A percentile compares a stretch with the other conserved stretches of the same genome.
These are phyloP conservation scores for Ajuga chamaepitys DNA, from an alignment of 257 asterid genomes.

Conservation along the genomic window DNA sequence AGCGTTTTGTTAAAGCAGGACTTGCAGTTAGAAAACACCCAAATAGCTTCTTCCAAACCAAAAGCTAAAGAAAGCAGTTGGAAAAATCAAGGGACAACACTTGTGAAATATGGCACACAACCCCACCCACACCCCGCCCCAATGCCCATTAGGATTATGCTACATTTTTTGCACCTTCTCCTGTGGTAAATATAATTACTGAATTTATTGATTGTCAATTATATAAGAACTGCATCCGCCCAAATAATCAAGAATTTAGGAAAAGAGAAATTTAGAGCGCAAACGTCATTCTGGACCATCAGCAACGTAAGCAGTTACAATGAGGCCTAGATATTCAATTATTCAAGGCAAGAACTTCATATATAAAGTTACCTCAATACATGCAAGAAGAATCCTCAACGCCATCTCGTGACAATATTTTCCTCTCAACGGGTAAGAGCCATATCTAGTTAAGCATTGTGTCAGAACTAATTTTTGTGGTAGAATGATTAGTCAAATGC, in stretches of 20 bases:
- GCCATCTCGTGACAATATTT: constrained; percentile 99
- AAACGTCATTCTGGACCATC: not conserved
- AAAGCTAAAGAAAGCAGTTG: too few relatives aligned
- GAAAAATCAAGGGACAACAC: too few relatives aligned
- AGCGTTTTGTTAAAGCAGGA: too few relatives aligned
- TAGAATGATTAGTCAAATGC: not conserved
- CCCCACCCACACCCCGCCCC: too few relatives aligned
- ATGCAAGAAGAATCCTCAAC: constrained; percentile 89
- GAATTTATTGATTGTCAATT: not conserved
- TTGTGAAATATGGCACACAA: too few relatives aligned
- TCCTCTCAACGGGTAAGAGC: constrained; percentile 90
- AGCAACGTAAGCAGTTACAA: not conserved
- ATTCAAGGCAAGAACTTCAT: not conserved
- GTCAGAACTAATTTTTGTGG: constrained; percentile 15
- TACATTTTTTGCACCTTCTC: not conserved
- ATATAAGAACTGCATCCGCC: not conserved
- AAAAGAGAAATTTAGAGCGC: constrained; percentile 1
- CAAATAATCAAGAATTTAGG: not conserved
- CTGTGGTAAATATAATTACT: not conserved
- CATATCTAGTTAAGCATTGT: constrained; percentile 50
- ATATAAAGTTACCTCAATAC: constrained; percentile 71
- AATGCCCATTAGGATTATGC: not conserved
- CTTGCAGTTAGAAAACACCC: too few relatives aligned
- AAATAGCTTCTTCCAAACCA: too few relatives aligned
- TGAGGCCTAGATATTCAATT: not conserved